Evolutionary conservation across 495 filamentous ascomycete species (phyloP).

Genomic region (Polyplosphaeria fusca): DNA sequence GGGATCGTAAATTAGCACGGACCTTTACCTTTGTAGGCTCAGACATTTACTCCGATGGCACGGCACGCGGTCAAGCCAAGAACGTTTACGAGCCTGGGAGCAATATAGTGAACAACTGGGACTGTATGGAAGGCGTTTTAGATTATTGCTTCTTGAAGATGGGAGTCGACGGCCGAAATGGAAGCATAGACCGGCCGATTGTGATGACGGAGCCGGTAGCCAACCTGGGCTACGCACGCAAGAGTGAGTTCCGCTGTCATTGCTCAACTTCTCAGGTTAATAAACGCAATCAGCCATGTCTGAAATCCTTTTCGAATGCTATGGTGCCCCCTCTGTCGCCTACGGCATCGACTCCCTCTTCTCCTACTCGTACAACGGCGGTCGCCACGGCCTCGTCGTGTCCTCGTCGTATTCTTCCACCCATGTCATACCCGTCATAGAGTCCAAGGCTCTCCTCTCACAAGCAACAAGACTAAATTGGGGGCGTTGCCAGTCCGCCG

Average conservation of each 20-base stretch:
- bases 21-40: slow-evolving; percentile 86
- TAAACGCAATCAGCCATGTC: slow-evolving; percentile 80
- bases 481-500: slow-evolving; percentile 84
- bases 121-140: slow-evolving; percentile 87
- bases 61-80: slow-evolving; percentile 82
- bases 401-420: slow-evolving; percentile 91
- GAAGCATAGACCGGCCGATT: slow-evolving; percentile 76
- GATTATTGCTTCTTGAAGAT: slow-evolving; percentile 92
- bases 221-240: slow-evolving; percentile 79
- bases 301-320: slow-evolving; percentile 94
- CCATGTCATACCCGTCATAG: slow-evolving; percentile 89
- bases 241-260: slow-evolving; percentile 62
- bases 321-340: slow-evolving; percentile 78
- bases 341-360: slow-evolving; percentile 96
- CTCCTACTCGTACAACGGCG: slow-evolving; percentile 87
- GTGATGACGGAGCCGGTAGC: slow-evolving; percentile 96
- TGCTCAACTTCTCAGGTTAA: background rate
- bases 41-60: slow-evolving; percentile 91
- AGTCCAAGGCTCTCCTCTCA: slow-evolving; percentile 74
- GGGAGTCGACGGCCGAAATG: slow-evolving; percentile 71
- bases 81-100: slow-evolving; percentile 87
- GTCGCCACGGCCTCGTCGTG: slow-evolving; percentile 82
- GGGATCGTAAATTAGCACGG: slow-evolving; percentile 85
- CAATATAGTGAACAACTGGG: slow-evolving; percentile 94
- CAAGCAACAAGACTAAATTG: slow-evolving; percentile 89